phyloP scores from a whole-genome alignment of 2,329 filamentous ascomycete genomes.

The Aspergillus fumigatus region DNA sequence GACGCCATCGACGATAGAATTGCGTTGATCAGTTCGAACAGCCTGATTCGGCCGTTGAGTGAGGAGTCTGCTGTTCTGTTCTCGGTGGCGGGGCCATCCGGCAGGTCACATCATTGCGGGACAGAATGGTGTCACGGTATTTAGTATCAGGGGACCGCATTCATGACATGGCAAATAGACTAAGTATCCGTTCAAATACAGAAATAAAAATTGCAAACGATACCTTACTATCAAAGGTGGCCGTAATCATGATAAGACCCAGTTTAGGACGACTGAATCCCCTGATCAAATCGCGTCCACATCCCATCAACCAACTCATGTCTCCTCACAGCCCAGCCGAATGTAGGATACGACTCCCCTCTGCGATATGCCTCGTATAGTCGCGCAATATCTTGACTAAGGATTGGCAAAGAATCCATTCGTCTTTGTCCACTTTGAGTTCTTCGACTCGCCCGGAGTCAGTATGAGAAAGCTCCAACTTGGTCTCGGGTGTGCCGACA shows the following conservation, averaged over 20 bases:
- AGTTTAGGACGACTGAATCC: neutral
- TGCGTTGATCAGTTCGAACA: neutral
- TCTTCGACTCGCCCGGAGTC: slow-evolving; percentile 40
- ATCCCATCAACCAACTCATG: slow-evolving; percentile 45
- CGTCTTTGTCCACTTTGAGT: slow-evolving; percentile 41
- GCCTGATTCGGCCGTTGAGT: neutral
- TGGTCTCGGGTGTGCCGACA: slow-evolving; percentile 40
- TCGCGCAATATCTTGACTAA: slow-evolving; percentile 48
- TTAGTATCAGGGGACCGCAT: too few species aligned
- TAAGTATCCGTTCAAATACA: too few species aligned
- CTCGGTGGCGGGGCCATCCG: neutral
- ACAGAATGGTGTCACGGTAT: slow-evolving; percentile 7
- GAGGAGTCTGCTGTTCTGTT: too few species aligned
- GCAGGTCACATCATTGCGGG: slow-evolving; percentile 7
- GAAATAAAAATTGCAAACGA: neutral
- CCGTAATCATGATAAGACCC: too few species aligned
- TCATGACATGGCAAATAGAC: neutral
- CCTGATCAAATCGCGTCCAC: slow-evolving; percentile 6
- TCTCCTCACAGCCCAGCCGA: slow-evolving; percentile 44
- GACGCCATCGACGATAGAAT: neutral
- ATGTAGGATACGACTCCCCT: slow-evolving; percentile 36
- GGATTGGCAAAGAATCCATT: slow-evolving; percentile 44
- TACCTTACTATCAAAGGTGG: too few species aligned
- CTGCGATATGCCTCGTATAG: slow-evolving; percentile 55
- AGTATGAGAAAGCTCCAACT: slow-evolving; percentile 50